Conservation (phyloP, 805 yeast genomes). For the Cyberlindnera euphorbiiphila region DNA sequence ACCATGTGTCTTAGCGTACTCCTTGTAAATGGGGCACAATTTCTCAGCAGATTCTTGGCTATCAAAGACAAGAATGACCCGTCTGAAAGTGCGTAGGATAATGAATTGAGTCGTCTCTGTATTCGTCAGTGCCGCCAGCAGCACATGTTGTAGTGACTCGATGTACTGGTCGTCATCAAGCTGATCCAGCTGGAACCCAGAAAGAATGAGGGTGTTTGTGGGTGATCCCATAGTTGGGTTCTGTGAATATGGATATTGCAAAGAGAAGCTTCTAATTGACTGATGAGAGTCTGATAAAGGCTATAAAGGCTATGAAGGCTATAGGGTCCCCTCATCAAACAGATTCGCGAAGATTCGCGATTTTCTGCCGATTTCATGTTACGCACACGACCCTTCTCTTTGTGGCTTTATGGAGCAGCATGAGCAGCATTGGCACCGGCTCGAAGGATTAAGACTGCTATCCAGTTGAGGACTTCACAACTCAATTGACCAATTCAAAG, state of each 20-base stretch:
- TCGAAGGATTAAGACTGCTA: no score
- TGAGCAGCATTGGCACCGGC: no score
- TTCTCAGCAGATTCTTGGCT: slow-evolving; percentile 8
- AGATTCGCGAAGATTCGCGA: no score
- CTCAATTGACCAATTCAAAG: no score
- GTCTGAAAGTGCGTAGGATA: slow-evolving; percentile 24
- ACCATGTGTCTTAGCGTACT: background rate
- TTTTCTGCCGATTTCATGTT: no score
- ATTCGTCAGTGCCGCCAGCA: slow-evolving; percentile 18
- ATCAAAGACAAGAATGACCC: slow-evolving; percentile 28
- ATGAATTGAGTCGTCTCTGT: slow-evolving; percentile 28
- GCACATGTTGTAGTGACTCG: slow-evolving; percentile 24
- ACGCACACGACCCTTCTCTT: no score
- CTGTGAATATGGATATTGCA: no score
- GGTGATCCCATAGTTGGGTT: slow-evolving; percentile 1
- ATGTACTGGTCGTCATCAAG: slow-evolving; percentile 21
- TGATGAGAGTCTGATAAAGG: no score
- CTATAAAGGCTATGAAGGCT: background rate
- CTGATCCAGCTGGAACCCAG: slow-evolving; percentile 18
- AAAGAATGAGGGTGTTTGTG: slow-evolving; percentile 29
- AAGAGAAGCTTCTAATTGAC: no score
- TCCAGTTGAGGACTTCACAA: no score
- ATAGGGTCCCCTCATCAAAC: no score
- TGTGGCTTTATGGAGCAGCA: no score
- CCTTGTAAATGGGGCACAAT: slow-evolving; percentile 8